Evolutionary conservation across 441 rosid genomes (phyloP), one percentile per base, ranked within the genome.

Genomic region (Capsella rubella): DNA sequence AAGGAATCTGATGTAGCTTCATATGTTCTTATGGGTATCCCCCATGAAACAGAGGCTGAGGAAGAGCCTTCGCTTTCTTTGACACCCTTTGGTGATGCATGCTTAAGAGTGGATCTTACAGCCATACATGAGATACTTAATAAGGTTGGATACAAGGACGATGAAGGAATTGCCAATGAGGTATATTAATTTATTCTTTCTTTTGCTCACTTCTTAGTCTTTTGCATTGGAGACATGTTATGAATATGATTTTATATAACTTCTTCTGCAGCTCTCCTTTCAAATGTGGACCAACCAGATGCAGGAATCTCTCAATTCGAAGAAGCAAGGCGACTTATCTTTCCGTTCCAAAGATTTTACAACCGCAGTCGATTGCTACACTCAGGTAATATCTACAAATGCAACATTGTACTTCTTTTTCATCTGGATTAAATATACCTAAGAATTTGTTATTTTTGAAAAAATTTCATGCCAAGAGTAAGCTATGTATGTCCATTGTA

Each of bases 251-350:
- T 21, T 9, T 34, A 40, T 71, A 12, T 46, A 35, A 68, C 18
- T 71, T 54, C 21, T 28, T 59, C 46, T 70, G 78, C 83, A 89
- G 93, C 93, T 89, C 55, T 89, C 93, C 49, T 89, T 89, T 73
- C 93, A 89, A 78, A 80, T 88, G 90, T 88, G 93, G 93, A 88
- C 93, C 67, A 83, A 77, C 78, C 90, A 88, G 64, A 85, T 88
- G 90, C 93, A 88, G 67, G 93, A 88, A 39, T 84, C 93, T 32
- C 79, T 88, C 78, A 88, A 84, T 55, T 87, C 91, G 1, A 89
- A 87, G 86, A 89, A 87, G 77, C 87, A 82, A 60, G 93, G 93
- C 3, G 93, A 89, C 54, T 69, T 77, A 61, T 86, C 93, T 58
- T 89, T 89, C 68, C 88, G 89, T 62, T 84, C 88, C n/a, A 87